phyloP scores from a whole-genome alignment of 441 rosid species.

The Syzygium syzygioides region DNA sequence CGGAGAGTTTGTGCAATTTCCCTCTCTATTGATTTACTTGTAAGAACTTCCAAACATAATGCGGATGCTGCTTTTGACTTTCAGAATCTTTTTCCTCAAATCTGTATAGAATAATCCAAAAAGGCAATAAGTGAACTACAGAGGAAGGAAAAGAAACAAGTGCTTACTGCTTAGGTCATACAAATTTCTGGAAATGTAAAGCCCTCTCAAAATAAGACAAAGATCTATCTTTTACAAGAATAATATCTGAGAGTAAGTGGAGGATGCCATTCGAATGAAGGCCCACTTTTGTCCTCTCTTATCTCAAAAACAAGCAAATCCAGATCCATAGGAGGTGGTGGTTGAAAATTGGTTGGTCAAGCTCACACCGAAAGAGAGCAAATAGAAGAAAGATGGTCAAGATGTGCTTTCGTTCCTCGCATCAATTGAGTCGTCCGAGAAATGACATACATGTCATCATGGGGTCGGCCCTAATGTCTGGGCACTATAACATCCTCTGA shows the following conservation, averaged over 20 bases:
- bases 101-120: background rate
- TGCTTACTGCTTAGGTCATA: background rate
- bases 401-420: conserved; percentile 18
- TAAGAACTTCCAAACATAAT: background rate
- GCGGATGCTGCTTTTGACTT: background rate
- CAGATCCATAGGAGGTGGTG: conserved; percentile 7
- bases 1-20: background rate
- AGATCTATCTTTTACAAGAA: background rate
- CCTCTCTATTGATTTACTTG: background rate
- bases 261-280: background rate
- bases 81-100: background rate
- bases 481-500: background rate
- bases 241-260: background rate
- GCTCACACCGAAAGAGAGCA: conserved; percentile 27
- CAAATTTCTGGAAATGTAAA: background rate
- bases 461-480: conserved; percentile 8
- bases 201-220: background rate
- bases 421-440: conserved; percentile 16
- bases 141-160: background rate
- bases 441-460: conserved; percentile 27
- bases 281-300: conserved; percentile 1
- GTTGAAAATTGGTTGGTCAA: background rate
- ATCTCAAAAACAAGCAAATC: background rate
- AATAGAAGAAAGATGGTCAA: conserved; percentile 22
- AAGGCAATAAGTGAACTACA: background rate